Percentiles rank a stretch among this genome's conserved stretches.
Evolutionary conservation across 2,329 filamentous ascomycete species (phyloP).

Genomic region (Fusarium metavorans): DNA sequence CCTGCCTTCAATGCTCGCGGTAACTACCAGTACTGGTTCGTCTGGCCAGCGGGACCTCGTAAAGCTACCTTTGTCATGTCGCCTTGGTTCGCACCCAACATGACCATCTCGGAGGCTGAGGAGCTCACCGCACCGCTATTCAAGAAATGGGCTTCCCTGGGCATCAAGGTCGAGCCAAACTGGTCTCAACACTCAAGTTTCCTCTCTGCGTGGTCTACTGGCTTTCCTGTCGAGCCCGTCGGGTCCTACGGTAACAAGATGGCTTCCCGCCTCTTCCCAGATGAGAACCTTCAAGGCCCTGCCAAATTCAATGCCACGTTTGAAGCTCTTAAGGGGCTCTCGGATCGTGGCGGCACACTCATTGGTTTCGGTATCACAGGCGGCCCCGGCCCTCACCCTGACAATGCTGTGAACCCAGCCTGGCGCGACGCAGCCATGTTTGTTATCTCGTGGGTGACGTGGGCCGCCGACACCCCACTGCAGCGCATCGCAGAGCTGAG

Average conservation of each 20-base stretch:
- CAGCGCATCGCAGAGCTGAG: not conserved
- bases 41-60: not conserved
- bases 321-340: not conserved
- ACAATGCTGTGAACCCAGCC: not conserved
- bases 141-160: not conserved
- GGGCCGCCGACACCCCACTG: not conserved
- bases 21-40: not conserved
- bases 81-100: not conserved
- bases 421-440: not conserved
- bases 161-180: not conserved
- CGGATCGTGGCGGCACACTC: not conserved
- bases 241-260: not conserved
- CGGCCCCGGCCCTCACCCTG: not conserved
- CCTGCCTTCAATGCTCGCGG: not conserved
- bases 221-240: not conserved
- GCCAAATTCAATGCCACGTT: not conserved
- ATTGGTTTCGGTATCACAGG: not conserved
- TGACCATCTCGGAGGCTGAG: not conserved
- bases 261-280: not conserved
- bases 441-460: not conserved
- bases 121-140: not conserved
- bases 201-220: not conserved
- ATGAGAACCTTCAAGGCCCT: not conserved
- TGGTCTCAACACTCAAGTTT: not conserved
- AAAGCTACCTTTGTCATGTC: not conserved